Base-by-base conservation (phyloP, 352 stramenopile genomes). In the Pythium coloratum region DNA sequence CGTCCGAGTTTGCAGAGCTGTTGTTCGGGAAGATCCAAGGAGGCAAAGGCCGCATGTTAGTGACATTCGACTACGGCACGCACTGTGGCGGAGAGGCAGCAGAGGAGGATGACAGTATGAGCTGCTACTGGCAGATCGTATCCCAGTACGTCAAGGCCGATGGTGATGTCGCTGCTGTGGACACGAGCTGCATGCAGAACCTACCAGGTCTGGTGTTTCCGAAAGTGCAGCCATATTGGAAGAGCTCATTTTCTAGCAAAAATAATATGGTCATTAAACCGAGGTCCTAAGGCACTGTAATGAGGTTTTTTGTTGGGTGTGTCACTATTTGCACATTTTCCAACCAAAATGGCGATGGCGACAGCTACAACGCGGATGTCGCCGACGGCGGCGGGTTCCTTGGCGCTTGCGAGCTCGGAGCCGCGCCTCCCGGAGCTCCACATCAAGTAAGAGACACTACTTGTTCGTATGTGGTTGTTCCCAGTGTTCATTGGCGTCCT, bases 381-480 rank as follows among this genome's bases (percentile, higher is more conserved):
- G 42, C 28, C 58, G 26, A 32, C 46, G 44, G 46, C 44, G 42
- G 44, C 13, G 14, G 12, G 36, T 33, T 2, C 33, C 7, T 1
- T 51, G 32, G n/a, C 57, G 42, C 47, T n/a, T 32, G 6, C 18
- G 28, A 40, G 47, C 20, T 30, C 50, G 2, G 18, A 42, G 38
- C 38, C 60, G 51, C 60, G 60, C 49, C 24, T n/a, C 2, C 64
- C 72, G 26, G 70, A 75, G 65, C 78, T 91, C 51, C 81, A 82
- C 36, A 90, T 91, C 72, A 89, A 89, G 82, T 91, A 70, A 64
- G 75, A 65, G 6, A 30, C 44, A 2, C 44, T 51, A 28, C 10
- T 9, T 28, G 7, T 51, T 28, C 18, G 28, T 51, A 51, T 28
- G 18, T 18, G 20, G 20, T 26, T 46, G 7, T 46, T 18, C 38